Base-by-base conservation (phyloP, 305 asterid species). In the Solanum hybrid region DNA sequence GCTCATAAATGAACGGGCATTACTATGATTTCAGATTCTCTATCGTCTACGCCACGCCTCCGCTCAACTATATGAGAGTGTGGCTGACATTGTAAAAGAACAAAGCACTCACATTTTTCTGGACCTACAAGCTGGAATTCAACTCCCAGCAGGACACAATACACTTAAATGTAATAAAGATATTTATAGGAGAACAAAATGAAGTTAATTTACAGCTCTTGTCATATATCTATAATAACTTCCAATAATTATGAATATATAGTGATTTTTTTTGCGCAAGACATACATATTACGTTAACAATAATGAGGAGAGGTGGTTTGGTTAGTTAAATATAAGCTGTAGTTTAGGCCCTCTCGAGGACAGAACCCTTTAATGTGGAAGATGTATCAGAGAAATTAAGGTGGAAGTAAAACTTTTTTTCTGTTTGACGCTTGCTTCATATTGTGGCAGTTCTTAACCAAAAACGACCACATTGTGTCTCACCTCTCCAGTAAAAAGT, bases 401-500 rank as follows among this genome's bases (percentile, higher is more conserved):
- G 41, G 75, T 5, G 88, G 38, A 84, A 51, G 88, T 20, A 29
- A 80, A 31, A 78, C 45, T n/a, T 83, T 29, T 27, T 87, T 32
- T 87, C 34, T 51, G 14, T 68, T 87, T 32, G 90, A 61, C 34
- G 78, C 85, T 79, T 85, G 88, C 29, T 51, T 29, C 75, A 84
- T 51, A 31, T 10, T 29, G 33, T 29, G 39, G 31, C 27, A 51
- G 75, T 84, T 84, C 75, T 10, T 45, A 45, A 84, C 88, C n/a
- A 84, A 51, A 41, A 51, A 51, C 4, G 15, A 51, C 68, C n/a
- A 57, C 51, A 37, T 29, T 87, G 75, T 65, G 70, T 80, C 91
- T 75, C 92, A 96, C 99, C 98, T 97, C 99, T 90, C 99, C 98
- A 11, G 99, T 97, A 88, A 97, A 96, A 89, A 94, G 93, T 89